Base-by-base conservation (phyloP, 768 basidiomycete genomes). In the Pulveroboletus sp. region DNA sequence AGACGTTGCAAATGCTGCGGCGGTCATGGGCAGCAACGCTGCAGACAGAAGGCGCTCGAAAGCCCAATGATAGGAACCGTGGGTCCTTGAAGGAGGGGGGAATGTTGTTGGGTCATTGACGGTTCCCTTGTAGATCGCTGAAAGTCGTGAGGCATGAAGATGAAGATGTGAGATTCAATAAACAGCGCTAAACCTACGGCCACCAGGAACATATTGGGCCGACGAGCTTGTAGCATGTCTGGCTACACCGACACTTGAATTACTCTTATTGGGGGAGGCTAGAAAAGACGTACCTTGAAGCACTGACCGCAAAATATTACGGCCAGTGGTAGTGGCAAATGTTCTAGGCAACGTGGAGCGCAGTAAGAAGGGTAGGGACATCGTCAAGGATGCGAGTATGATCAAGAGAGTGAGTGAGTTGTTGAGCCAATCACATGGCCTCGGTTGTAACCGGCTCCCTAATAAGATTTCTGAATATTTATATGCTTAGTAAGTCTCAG, bases 21-120 rank as follows among this genome's bases (percentile, higher is more conserved):
- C 87, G 15, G 92, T 93, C 60, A 94, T 72, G 35, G 96, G 96
- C 14, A 99, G 81, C 58, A 98, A 81, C 13, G 82, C 73, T 0
- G 93, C 96, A 0, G 89, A 86, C 43, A 98, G 78, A 27, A 93
- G 76, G 46, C 94, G 88, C 71, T 99, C 96, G 65, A 97, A 98
- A 1, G 93, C 84, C 83, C 82, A 84, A 68, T 84, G 95, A 71
- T 96, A 84, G 2, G 93, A 93, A 43, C 96, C 95, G 60, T 94
- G 89, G 1, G 80, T 69, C 64, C 80, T 85, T 51, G 81, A 86
- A 5, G 93, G 81, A 5, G 83, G 67, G 18, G 95, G 94, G 75
- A 95, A 97, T 8, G 83, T 73, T 2, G 89, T 93, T 2, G 94
- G 89, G 67, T 99, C 96, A 71, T 99, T 98, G 53, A 93, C 93